Percentiles rank a stretch among this genome's conserved stretches.
Evolutionary conservation across 2,329 filamentous ascomycete species (phyloP).

Genomic region (Chalaropsis thielavioides): DNA sequence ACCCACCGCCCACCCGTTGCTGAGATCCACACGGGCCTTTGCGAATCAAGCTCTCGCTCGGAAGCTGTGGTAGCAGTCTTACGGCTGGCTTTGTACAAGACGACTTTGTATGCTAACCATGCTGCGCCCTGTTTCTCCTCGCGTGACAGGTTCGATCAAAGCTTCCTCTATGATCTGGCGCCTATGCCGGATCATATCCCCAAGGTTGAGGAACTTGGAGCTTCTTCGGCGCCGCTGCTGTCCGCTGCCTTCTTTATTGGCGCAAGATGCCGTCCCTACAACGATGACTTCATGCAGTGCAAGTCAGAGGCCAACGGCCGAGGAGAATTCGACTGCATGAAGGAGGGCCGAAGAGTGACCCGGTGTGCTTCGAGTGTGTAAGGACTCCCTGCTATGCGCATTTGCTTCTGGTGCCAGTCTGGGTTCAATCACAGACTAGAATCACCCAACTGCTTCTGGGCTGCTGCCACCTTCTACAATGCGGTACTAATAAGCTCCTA

Average conservation of each 20-base stretch:
- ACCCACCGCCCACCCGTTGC: not conserved
- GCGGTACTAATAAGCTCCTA: constrained; percentile 26
- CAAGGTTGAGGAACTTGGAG: constrained; percentile 82
- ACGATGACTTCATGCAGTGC: constrained; percentile 99
- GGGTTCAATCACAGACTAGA: too few species aligned
- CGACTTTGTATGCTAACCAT: constrained; percentile 20
- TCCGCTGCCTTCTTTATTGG: constrained; percentile 96
- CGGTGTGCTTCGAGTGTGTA: constrained; percentile 94
- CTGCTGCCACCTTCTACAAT: not conserved
- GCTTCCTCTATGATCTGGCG: constrained; percentile 87
- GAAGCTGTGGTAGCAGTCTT: not conserved
- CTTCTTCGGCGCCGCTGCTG: constrained; percentile 80
- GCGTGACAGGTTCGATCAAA: constrained; percentile 69
- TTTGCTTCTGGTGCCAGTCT: too few species aligned
- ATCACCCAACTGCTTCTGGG: too few species aligned
- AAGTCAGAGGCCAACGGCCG: constrained; percentile 84
- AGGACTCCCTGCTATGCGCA: constrained; percentile 28
- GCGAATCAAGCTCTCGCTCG: too few species aligned
- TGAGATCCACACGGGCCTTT: constrained; percentile 19
- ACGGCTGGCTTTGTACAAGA: not conserved
- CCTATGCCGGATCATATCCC: constrained; percentile 86
- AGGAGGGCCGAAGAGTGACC: constrained; percentile 91
- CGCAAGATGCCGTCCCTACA: constrained; percentile 83
- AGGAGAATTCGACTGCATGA: constrained; percentile 88
- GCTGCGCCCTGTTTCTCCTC: constrained; percentile 15